Evolutionary conservation across 805 yeast species (phyloP).

Genomic region (Candida endomychidarum): DNA sequence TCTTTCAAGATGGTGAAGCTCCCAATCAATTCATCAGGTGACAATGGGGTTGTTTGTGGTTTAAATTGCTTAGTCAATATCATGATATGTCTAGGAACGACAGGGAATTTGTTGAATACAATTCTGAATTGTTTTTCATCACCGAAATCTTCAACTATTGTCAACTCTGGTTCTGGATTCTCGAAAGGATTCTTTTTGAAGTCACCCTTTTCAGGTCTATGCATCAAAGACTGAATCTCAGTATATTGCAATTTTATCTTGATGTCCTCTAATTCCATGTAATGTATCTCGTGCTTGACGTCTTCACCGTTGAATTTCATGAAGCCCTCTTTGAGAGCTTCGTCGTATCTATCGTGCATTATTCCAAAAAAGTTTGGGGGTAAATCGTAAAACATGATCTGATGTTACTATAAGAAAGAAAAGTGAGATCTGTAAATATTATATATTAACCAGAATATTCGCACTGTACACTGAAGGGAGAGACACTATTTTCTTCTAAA

Average conservation of each 20-base stretch:
- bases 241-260: constrained; percentile 29
- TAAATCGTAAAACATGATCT: constrained; percentile 23
- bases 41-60: constrained; percentile 69
- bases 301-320: constrained; percentile 54
- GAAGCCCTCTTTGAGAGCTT: constrained; percentile 47
- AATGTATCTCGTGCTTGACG: constrained; percentile 30
- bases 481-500: constrained; percentile 20
- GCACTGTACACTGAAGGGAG: not conserved
- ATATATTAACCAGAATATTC: not conserved
- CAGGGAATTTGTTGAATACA: constrained; percentile 84
- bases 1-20: constrained; percentile 54
- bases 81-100: constrained; percentile 75
- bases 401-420: too few relatives aligned
- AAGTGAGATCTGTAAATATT: not conserved
- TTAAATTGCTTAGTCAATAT: constrained; percentile 73
- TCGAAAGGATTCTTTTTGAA: constrained; percentile 67
- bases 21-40: constrained; percentile 66
- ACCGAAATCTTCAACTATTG: constrained; percentile 54
- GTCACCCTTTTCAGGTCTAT: constrained; percentile 42
- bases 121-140: constrained; percentile 54
- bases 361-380: constrained; percentile 39
- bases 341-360: constrained; percentile 42
- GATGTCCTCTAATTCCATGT: constrained; percentile 17
- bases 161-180: constrained; percentile 73
- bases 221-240: constrained; percentile 32